Evolutionary conservation across 2,329 filamentous ascomycete species (phyloP).

Genomic region (Dactylellina sp.): DNA sequence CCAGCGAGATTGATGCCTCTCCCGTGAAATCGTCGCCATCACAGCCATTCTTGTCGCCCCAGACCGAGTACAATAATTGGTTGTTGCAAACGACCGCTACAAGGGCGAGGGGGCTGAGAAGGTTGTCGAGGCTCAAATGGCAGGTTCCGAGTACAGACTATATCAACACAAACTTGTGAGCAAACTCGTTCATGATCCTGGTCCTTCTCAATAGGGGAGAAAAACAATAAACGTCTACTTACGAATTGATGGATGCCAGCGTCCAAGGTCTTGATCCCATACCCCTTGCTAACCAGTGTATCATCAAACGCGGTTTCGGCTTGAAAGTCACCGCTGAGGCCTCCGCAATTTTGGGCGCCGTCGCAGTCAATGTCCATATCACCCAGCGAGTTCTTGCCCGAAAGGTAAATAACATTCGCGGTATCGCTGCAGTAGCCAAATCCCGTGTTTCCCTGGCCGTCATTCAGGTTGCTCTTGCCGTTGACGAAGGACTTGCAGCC

Average conservation of each 20-base stretch:
- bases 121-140: conserved; percentile 62
- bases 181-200: neutral
- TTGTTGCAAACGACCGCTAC: conserved; percentile 70
- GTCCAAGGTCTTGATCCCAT: conserved; percentile 65
- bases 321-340: conserved; percentile 66
- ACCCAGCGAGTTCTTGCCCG: conserved; percentile 64
- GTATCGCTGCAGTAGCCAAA: conserved; percentile 68
- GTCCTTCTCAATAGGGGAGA: neutral
- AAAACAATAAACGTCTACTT: conserved; percentile 19
- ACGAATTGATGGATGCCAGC: conserved; percentile 69
- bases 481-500: conserved; percentile 40
- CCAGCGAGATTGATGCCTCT: conserved; percentile 71
- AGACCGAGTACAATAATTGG: conserved; percentile 70
- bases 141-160: conserved; percentile 49
- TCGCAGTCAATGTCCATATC: conserved; percentile 74
- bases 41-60: conserved; percentile 73
- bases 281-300: conserved; percentile 63
- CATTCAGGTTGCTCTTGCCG: conserved; percentile 44
- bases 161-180: neutral
- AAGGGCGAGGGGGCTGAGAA: conserved; percentile 68
- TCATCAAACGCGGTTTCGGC: conserved; percentile 67
- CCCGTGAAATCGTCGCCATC: conserved; percentile 65
- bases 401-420: conserved; percentile 67
- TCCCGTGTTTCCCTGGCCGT: conserved; percentile 58
- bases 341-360: conserved; percentile 67